phyloP scores from a whole-genome alignment of 371 early-diverging fungal genomes.

The Haplosporangium sp. region DNA sequence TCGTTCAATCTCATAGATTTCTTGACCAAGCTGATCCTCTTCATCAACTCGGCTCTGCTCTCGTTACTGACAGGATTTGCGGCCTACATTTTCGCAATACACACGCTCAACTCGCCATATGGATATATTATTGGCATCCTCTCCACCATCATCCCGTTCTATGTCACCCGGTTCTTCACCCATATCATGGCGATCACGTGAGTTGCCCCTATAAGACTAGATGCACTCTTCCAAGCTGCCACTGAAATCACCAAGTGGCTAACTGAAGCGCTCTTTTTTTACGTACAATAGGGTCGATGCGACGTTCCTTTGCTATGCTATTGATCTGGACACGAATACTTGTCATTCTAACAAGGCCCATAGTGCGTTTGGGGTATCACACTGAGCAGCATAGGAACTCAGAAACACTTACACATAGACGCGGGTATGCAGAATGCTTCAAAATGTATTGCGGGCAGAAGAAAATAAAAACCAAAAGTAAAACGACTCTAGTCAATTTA shows the following conservation, averaged over 20 bases:
- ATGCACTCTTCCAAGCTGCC: background rate
- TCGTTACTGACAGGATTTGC: conserved; percentile 69
- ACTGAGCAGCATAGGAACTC: background rate
- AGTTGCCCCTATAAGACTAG: conserved; percentile 27
- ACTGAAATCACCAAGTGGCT: background rate
- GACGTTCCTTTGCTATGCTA: conserved; percentile 81
- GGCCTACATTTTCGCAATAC: conserved; percentile 74
- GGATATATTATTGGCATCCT: conserved; percentile 77
- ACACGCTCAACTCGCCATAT: conserved; percentile 71
- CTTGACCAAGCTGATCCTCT: conserved; percentile 65
- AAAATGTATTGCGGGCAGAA: no score
- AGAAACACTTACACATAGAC: background rate
- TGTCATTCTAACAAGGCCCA: conserved; percentile 68
- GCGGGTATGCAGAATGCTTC: no score
- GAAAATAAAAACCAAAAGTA: no score
- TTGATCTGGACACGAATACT: conserved; percentile 80
- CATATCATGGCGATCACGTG: conserved; percentile 83
- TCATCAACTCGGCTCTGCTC: conserved; percentile 65
- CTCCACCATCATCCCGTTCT: conserved; percentile 72
- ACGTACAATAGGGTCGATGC: conserved; percentile 73
- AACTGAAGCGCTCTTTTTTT: background rate
- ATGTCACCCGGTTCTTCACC: conserved; percentile 74
- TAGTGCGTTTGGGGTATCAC: conserved; percentile 54
- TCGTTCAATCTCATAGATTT: conserved; percentile 54
- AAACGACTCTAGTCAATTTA: no score